Evolutionary conservation across 2,329 filamentous ascomycete genomes (phyloP).

Genomic region (Penicillium paneum): DNA sequence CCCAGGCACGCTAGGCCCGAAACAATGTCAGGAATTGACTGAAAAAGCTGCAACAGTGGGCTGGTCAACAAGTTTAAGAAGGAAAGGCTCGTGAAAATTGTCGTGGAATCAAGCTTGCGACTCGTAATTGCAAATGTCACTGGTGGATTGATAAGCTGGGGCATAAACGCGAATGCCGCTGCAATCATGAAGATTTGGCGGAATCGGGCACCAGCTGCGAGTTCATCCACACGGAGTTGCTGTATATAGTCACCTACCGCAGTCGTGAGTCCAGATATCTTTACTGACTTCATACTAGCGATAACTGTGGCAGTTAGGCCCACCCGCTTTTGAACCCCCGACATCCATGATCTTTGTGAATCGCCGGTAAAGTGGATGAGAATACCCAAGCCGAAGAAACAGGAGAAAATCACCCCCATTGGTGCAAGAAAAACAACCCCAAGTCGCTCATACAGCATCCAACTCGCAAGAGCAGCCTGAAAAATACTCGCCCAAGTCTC

Average conservation of each 20-base stretch:
- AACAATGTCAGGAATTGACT: neutral
- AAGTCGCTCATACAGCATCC: neutral
- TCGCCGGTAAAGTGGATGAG: neutral
- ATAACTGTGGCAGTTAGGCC: neutral
- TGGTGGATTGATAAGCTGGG: neutral
- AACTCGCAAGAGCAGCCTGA: neutral
- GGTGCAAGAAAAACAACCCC: neutral
- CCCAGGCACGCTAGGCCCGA: neutral
- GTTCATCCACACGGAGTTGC: neutral
- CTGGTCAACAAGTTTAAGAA: neutral
- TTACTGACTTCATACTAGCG: neutral
- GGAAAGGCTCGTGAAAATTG: neutral
- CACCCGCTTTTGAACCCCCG: neutral
- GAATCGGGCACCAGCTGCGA: neutral
- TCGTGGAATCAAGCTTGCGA: neutral
- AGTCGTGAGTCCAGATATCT: neutral
- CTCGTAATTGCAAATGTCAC: neutral
- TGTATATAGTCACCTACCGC: neutral
- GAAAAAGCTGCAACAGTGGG: neutral
- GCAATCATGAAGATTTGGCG: neutral
- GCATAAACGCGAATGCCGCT: neutral
- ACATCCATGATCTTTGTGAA: neutral
- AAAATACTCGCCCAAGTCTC: neutral
- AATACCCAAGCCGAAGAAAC: neutral
- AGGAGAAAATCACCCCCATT: neutral